Conservation (phyloP, 129 eudicot species). For the Artemisia annua region DNA sequence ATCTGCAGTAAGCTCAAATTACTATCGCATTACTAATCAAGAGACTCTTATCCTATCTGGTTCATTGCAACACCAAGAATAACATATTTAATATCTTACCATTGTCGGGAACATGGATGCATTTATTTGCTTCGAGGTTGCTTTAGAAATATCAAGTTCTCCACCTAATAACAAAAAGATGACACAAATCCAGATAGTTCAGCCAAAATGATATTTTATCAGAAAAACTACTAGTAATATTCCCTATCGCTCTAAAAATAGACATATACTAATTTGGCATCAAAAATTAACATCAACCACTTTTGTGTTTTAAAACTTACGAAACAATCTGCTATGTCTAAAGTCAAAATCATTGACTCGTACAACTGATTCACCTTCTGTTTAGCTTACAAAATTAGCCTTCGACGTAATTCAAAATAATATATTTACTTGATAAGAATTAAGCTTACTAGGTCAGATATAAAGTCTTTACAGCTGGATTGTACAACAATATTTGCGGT, state of each 20-base stretch:
- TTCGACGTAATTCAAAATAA: background rate
- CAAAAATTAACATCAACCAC: background rate
- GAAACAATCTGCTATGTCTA: background rate
- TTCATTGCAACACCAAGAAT: conserved; percentile 17
- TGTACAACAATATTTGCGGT: conserved; percentile 62
- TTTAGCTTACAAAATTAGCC: conserved; percentile 9
- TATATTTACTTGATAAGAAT: background rate
- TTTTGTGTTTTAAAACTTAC: background rate
- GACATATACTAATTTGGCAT: background rate
- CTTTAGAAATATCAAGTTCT: conserved; percentile 72
- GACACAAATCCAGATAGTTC: conserved; percentile 12
- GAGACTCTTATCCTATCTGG: conserved; percentile 18
- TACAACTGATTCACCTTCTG: background rate
- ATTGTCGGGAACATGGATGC: conserved; percentile 57
- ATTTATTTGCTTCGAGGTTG: conserved; percentile 42
- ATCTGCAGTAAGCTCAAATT: conserved; percentile 48
- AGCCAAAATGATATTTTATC: conserved; percentile 2
- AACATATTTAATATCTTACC: conserved; percentile 46
- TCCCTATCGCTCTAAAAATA: no score
- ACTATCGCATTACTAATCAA: conserved; percentile 19
- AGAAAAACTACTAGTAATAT: background rate
- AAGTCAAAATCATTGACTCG: conserved; percentile 9
- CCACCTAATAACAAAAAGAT: conserved; percentile 57
- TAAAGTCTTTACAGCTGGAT: conserved; percentile 48
- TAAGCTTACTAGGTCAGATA: background rate